phyloP scores from a whole-genome alignment of 1,284 basidiomycete genomes.

The Heterobasidion occidentale region DNA sequence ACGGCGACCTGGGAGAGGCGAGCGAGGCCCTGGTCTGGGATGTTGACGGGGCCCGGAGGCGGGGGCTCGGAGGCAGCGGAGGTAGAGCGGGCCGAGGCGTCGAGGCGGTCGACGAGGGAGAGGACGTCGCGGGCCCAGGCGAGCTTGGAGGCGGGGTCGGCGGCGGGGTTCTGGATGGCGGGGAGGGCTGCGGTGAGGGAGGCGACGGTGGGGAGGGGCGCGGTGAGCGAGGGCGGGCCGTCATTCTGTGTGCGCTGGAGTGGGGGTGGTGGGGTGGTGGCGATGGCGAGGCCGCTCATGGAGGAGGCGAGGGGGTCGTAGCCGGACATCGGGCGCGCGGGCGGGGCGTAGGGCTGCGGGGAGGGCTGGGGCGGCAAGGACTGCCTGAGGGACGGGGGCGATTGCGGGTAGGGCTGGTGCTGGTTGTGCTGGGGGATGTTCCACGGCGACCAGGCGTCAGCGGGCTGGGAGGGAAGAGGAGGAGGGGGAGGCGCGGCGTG shows the following conservation, averaged over 20 bases:
- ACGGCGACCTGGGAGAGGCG: conserved; percentile 63
- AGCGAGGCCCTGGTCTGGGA: conserved; percentile 56
- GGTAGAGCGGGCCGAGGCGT: conserved; percentile 12
- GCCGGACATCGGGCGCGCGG: conserved; percentile 7
- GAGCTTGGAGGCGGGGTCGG: conserved; percentile 53
- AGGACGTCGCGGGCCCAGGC: conserved; percentile 78
- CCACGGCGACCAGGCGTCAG: neutral
- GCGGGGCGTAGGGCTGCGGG: neutral
- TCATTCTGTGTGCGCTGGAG: conserved; percentile 9
- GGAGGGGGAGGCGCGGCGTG: neutral
- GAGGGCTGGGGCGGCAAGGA: conserved; percentile 5
- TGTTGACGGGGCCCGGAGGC: conserved; percentile 38
- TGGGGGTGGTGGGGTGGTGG: conserved; percentile 12
- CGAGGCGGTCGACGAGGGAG: conserved; percentile 18
- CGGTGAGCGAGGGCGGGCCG: conserved; percentile 46
- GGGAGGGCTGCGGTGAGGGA: conserved; percentile 40
- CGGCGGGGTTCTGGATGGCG: conserved; percentile 38
- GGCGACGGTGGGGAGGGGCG: conserved; percentile 53
- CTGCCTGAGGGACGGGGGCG: conserved; percentile 10
- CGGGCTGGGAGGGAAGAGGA: neutral
- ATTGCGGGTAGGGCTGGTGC: conserved; percentile 8
- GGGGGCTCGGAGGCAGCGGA: conserved; percentile 32
- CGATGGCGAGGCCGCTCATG: conserved; percentile 11
- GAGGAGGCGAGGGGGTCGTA: conserved; percentile 9
- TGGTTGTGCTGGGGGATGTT: neutral